Conservation (phyloP, 345 rosid genomes). For the Salix arbutifolia region DNA sequence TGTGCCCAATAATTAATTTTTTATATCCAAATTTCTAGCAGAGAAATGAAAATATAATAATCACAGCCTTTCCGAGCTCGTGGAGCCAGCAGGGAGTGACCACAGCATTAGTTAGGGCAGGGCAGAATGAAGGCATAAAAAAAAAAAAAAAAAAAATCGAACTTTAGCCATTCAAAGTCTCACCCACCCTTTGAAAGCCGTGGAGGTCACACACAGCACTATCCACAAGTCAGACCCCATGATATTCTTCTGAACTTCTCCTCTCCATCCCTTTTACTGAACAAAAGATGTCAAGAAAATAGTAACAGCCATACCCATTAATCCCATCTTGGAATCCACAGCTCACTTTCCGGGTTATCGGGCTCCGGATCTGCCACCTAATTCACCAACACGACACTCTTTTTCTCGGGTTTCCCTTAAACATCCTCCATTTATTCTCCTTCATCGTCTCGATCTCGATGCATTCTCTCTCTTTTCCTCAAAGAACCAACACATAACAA, state of each 20-base stretch:
- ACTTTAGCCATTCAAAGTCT: slow-evolving; percentile 6
- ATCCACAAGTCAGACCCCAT: slow-evolving; percentile 5
- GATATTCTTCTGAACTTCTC: not conserved
- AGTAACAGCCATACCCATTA: slow-evolving; percentile 6
- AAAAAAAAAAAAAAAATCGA: not conserved
- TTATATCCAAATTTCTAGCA: too few species aligned
- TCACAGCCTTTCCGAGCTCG: not conserved
- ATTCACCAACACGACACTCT: slow-evolving; percentile 39
- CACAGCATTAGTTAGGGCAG: not conserved
- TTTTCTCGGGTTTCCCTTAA: slow-evolving; percentile 20
- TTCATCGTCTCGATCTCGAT: not conserved
- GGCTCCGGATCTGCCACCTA: slow-evolving; percentile 66
- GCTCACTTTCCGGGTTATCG: slow-evolving; percentile 45
- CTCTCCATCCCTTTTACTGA: not conserved
- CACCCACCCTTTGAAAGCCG: not conserved
- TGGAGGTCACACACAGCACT: not conserved
- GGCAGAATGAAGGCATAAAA: not conserved
- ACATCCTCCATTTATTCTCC: not conserved
- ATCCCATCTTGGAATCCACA: slow-evolving; percentile 34
- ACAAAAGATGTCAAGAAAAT: slow-evolving; percentile 3
- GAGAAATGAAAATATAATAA: not conserved
- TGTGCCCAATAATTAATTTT: not conserved
- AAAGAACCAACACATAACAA: not conserved
- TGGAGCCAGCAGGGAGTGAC: not conserved
- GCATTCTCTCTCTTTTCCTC: not conserved